A percentile compares a stretch with the other conserved stretches of the same genome.
These are phyloP conservation scores for Anthoceros angustus DNA, from an alignment of 225 moss, liverwort and hornwort genomes.

Conservation along the genomic window DNA sequence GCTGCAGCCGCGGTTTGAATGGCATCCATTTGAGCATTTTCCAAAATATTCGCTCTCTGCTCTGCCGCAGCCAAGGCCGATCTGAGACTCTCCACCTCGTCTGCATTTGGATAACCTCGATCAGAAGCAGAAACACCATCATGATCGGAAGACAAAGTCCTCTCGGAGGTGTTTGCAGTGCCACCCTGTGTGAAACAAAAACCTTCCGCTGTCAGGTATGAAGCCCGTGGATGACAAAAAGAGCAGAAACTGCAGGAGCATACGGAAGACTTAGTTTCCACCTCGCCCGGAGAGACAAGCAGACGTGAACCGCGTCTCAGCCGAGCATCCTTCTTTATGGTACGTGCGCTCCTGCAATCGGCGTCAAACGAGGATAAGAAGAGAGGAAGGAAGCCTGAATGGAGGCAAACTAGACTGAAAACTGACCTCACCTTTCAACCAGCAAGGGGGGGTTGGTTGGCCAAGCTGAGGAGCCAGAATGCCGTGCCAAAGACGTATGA, in stretches of 20 bases:
- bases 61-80: slow-evolving; percentile 48
- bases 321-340: neutral
- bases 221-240: neutral
- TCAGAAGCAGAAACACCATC: neutral
- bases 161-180: neutral
- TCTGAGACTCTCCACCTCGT: slow-evolving; percentile 40
- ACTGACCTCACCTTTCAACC: neutral
- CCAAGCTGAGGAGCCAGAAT: neutral
- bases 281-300: neutral
- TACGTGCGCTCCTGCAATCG: neutral
- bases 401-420: neutral
- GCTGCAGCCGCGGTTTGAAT: slow-evolving; percentile 32
- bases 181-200: neutral
- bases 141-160: neutral
- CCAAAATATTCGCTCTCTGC: slow-evolving; percentile 37
- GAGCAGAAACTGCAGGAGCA: neutral
- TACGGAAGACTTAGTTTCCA: neutral
- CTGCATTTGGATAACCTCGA: slow-evolving; percentile 1
- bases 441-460: neutral
- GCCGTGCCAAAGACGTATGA: neutral
- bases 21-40: slow-evolving; percentile 34
- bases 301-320: neutral
- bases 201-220: neutral
- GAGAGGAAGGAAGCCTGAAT: neutral
- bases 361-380: neutral